These are phyloP conservation scores for Hericium rajendrae DNA, from an alignment of 768 basidiomycete genomes.

Conservation along the genomic window DNA sequence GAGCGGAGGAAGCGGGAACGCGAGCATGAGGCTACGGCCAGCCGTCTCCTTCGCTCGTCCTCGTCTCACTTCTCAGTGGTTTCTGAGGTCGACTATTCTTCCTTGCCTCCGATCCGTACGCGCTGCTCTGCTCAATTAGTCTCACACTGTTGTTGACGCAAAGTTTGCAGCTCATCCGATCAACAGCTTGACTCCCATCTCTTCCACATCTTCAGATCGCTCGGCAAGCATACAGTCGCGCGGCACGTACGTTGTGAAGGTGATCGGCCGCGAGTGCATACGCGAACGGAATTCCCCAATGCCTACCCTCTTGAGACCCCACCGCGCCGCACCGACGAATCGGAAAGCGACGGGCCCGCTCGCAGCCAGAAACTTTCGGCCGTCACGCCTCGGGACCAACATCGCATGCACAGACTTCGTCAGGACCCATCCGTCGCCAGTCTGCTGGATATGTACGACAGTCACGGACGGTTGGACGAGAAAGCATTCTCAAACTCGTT, in stretches of 20 bases:
- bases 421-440: conserved; percentile 75
- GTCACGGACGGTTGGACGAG: conserved; percentile 52
- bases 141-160: not conserved
- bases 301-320: conserved; percentile 34
- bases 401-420: conserved; percentile 48
- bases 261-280: conserved; percentile 54
- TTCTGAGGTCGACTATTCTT: conserved; percentile 43
- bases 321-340: conserved; percentile 16
- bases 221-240: conserved; percentile 41
- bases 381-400: conserved; percentile 35
- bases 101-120: conserved; percentile 66
- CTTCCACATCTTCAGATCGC: conserved; percentile 42
- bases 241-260: conserved; percentile 65
- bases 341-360: conserved; percentile 13
- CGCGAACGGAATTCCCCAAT: conserved; percentile 56
- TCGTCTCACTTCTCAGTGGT: conserved; percentile 56
- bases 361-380: conserved; percentile 24
- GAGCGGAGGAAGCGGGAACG: conserved; percentile 23
- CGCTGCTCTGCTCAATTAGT: conserved; percentile 5
- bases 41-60: conserved; percentile 56
- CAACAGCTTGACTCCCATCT: conserved; percentile 41
- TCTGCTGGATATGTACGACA: conserved; percentile 64
- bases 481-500: conserved; percentile 58
- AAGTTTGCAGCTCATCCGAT: conserved; percentile 43
- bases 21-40: conserved; percentile 43